Evolutionary conservation across 331 rosid species (phyloP).

Genomic region (Pyracantha coccinea): DNA sequence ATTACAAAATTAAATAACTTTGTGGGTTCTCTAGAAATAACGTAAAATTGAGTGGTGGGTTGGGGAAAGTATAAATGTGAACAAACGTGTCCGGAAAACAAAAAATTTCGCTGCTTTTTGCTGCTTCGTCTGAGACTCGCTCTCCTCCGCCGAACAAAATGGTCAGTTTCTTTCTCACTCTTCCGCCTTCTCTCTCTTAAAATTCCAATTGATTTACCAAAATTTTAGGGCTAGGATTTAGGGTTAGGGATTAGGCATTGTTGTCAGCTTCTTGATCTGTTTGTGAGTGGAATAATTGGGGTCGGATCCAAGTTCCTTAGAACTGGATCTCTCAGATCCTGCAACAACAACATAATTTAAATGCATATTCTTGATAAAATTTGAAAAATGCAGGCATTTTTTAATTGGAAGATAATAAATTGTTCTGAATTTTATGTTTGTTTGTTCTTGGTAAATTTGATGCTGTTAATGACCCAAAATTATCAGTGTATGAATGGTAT

Average conservation of each 20-base stretch:
- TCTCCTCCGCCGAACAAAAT: constrained; percentile 13
- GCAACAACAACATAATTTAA: not conserved
- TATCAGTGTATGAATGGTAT: not conserved
- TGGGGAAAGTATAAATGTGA: not conserved
- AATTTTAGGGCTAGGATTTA: not conserved
- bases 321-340: constrained; percentile 16
- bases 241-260: not conserved
- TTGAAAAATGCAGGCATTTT: too few species aligned
- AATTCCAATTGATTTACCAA: not conserved
- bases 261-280: constrained; percentile 1
- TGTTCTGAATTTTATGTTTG: not conserved
- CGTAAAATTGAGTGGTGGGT: not conserved
- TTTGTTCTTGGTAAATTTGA: not conserved
- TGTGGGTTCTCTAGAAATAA: not conserved
- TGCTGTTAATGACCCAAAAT: not conserved
- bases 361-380: not conserved
- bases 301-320: not conserved
- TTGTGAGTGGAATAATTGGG: not conserved
- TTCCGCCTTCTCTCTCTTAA: not conserved
- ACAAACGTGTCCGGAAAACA: not conserved
- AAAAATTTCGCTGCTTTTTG: not conserved
- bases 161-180: constrained; percentile 21
- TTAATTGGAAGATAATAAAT: not conserved
- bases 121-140: not conserved
- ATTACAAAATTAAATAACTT: too few species aligned